A percentile compares a stretch with the other conserved stretches of the same genome.
These are phyloP conservation scores for Pyrenophora seminiperda DNA, from an alignment of 2,329 filamentous ascomycete genomes.

Conservation along the genomic window DNA sequence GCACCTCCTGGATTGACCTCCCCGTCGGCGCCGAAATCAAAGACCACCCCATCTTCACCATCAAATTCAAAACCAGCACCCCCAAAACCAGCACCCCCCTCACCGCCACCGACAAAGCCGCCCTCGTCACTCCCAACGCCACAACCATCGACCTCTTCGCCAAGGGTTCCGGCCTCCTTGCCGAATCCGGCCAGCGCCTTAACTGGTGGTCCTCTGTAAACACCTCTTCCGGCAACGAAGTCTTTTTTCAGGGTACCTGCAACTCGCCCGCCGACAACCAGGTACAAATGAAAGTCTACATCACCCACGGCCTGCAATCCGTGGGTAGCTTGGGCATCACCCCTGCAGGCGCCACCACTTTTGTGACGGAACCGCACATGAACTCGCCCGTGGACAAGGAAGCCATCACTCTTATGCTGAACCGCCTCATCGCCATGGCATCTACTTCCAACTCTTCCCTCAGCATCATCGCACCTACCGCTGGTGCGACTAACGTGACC, in stretches of 20 bases:
- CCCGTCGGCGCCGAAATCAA: slow-evolving; percentile 55
- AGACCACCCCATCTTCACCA: slow-evolving; percentile 46
- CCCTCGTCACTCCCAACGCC: slow-evolving; percentile 36
- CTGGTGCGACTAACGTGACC: slow-evolving; percentile 50
- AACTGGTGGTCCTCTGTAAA: slow-evolving; percentile 56
- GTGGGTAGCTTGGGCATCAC: slow-evolving; percentile 59
- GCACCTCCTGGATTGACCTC: slow-evolving; percentile 56
- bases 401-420: slow-evolving; percentile 52
- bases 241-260: slow-evolving; percentile 55
- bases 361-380: slow-evolving; percentile 58
- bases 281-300: slow-evolving; percentile 56
- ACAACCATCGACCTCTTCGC: slow-evolving; percentile 41
- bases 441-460: slow-evolving; percentile 41
- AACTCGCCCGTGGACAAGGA: slow-evolving; percentile 53
- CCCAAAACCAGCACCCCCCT: slow-evolving; percentile 29
- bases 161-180: slow-evolving; percentile 49
- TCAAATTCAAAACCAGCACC: slow-evolving; percentile 39
- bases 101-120: slow-evolving; percentile 25
- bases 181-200: slow-evolving; percentile 55
- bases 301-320: slow-evolving; percentile 66
- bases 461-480: slow-evolving; percentile 41
- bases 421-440: slow-evolving; percentile 51
- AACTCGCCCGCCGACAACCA: slow-evolving; percentile 47
- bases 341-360: slow-evolving; percentile 46
- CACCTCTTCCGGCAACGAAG: slow-evolving; percentile 48